Percentiles rank a stretch among this genome's conserved stretches.
Evolutionary conservation across 768 basidiomycete species (phyloP).

Genomic region (Tephrocybe sp.): DNA sequence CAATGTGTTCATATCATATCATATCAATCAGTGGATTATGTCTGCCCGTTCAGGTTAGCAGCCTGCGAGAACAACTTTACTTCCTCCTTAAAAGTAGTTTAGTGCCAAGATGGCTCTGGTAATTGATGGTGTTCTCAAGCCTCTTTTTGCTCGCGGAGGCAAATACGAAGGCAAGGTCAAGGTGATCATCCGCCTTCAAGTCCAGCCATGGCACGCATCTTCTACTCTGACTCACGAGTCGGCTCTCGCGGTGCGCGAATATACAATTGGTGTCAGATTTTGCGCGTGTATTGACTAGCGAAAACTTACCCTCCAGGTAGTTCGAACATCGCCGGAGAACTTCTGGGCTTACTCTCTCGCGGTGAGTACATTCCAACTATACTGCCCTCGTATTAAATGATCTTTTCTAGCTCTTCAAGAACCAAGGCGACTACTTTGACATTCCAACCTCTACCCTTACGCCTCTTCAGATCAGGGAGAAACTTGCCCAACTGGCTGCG

Average conservation of each 20-base stretch:
- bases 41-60: conserved; percentile 74
- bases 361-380: conserved; percentile 34
- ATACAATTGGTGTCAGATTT: background rate
- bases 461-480: conserved; percentile 69
- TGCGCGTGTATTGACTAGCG: background rate
- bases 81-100: background rate
- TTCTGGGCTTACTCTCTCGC: conserved; percentile 78
- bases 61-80: background rate
- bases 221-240: conserved; percentile 82
- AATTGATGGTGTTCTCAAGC: conserved; percentile 60
- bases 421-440: conserved; percentile 79
- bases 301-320: conserved; percentile 60
- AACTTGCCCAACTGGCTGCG: conserved; percentile 59
- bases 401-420: conserved; percentile 62
- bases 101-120: conserved; percentile 61
- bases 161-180: conserved; percentile 74
- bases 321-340: conserved; percentile 65
- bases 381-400: background rate
- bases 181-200: conserved; percentile 65
- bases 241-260: conserved; percentile 60
- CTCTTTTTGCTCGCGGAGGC: conserved; percentile 54
- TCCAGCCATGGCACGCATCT: conserved; percentile 79
- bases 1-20: background rate
- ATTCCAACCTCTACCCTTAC: conserved; percentile 65
- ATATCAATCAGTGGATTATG: conserved; percentile 67